A percentile compares a stretch with the other conserved stretches of the same genome.
Evolutionary conservation across 495 filamentous ascomycete genomes (phyloP).

Genomic region (Penicillium paxilli): DNA sequence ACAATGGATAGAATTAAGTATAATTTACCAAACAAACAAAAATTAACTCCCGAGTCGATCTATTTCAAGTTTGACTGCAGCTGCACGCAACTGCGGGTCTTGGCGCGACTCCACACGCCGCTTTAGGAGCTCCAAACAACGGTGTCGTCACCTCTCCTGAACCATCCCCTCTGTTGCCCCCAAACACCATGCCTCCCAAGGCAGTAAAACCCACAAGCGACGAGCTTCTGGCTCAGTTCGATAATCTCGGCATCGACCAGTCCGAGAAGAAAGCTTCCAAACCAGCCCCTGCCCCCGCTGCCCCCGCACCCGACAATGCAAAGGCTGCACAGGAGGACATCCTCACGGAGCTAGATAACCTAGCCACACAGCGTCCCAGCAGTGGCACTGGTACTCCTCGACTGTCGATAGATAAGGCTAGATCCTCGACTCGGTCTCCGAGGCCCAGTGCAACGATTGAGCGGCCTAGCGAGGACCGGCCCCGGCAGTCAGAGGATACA

Average conservation of each 20-base stretch:
- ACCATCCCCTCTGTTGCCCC: conserved; percentile 7
- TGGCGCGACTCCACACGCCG: conserved; percentile 28
- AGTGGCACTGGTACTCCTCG: conserved; percentile 84
- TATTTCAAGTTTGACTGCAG: too few relatives aligned
- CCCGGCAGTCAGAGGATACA: conserved; percentile 74
- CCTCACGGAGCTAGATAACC: conserved; percentile 82
- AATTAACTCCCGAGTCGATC: too few relatives aligned
- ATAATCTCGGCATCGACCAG: conserved; percentile 61
- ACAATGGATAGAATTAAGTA: too few relatives aligned
- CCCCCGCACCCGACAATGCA: conserved; percentile 34
- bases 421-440: conserved; percentile 51
- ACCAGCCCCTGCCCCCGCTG: conserved; percentile 31
- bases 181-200: conserved; percentile 44
- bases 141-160: conserved; percentile 37
- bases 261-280: conserved; percentile 41
- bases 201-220: conserved; percentile 66
- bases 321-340: conserved; percentile 60
- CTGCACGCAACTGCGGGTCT: conserved; percentile 18
- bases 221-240: conserved; percentile 81
- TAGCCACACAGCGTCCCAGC: conserved; percentile 63
- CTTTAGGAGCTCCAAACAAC: conserved; percentile 25
- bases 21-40: too few relatives aligned
- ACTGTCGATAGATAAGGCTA: conserved; percentile 56
- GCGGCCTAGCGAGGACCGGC: conserved; percentile 63
- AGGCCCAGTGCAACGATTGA: conserved; percentile 59